These are phyloP conservation scores for Pichia norvegensis DNA, from an alignment of 1,139 yeast genomes.

Conservation along the genomic window DNA sequence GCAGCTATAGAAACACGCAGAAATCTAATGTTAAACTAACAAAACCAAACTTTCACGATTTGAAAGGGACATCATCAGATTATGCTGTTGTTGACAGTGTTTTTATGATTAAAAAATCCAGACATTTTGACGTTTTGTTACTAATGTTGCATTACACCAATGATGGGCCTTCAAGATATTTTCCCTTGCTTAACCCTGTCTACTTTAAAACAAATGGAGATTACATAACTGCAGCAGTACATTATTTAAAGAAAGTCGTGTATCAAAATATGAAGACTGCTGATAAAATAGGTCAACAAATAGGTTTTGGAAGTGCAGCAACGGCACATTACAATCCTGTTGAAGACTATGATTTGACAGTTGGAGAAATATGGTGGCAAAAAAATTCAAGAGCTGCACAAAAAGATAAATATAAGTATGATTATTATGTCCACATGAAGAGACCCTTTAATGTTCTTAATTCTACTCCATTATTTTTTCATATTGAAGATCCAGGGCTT, in stretches of 20 bases:
- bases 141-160: constrained; percentile 45
- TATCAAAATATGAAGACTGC: constrained; percentile 39
- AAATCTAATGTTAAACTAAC: constrained; percentile 17
- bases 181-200: constrained; percentile 41
- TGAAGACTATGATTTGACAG: constrained; percentile 8
- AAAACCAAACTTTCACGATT: constrained; percentile 34
- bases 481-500: not conserved
- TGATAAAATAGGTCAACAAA: constrained; percentile 1
- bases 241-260: constrained; percentile 37
- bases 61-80: constrained; percentile 46
- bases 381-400: not conserved
- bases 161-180: constrained; percentile 37
- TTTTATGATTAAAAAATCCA: constrained; percentile 38
- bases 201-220: constrained; percentile 51
- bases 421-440: not conserved
- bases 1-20: not conserved
- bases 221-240: constrained; percentile 51
- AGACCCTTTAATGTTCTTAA: constrained; percentile 16
- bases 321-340: constrained; percentile 1
- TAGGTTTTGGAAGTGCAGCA: constrained; percentile 12
- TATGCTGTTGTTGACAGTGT: constrained; percentile 52
- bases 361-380: constrained; percentile 13
- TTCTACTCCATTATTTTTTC: constrained; percentile 1
- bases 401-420: not conserved
- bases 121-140: constrained; percentile 39